Evolutionary conservation across 2,329 filamentous ascomycete genomes (phyloP), one percentile per base, ranked within the genome.

Genomic region (Magnaporthiopsis rhizophila): DNA sequence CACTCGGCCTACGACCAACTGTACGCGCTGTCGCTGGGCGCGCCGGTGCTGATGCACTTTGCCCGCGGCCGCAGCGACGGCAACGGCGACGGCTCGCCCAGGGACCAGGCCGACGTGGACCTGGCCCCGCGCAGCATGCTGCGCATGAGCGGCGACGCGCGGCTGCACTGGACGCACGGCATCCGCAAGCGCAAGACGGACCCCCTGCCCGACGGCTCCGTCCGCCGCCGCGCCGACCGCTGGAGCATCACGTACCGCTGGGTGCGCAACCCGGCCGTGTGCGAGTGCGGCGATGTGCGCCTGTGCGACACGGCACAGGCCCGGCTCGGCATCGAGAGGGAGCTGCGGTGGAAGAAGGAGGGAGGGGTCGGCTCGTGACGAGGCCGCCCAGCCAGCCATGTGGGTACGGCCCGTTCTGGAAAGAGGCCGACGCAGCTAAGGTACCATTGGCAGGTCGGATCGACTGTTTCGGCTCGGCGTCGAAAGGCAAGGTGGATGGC

Each of bases 241-340:
- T 85, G 82, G 82, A 85, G 82, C 68, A 76, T 85, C 58, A 85
- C 82, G 2, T 85, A 82, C 68, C 77, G 82, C 0, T 85, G 82
- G 82, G 67, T 83, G 7, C 73, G 82, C 9, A 72, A 77, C 7
- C 76, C 77, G 0, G 77, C 72, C 0, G 74, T 75, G 13, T 85
- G 82, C 65, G 80, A 80, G 62, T 85, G 82, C 67, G 82, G 81
- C 3, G 72, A 84, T 66, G 66, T 75, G 32, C 75, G 74, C 65
- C 71, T 83, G 6, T 85, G 82, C 65, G 82, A 85, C 70, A 82
- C 80, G 24, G 81, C 81, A 9, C 80, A 83, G 72, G 69, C 73
- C 34, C 69, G 77, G 4, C 69, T 69, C 28, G 82, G 81, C 2
- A 69, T 81, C 3, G 80, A 81, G 71, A 77, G 76, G 65, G 82